Conservation (phyloP, 345 rosid species). For the Hirschfeldia incana region DNA sequence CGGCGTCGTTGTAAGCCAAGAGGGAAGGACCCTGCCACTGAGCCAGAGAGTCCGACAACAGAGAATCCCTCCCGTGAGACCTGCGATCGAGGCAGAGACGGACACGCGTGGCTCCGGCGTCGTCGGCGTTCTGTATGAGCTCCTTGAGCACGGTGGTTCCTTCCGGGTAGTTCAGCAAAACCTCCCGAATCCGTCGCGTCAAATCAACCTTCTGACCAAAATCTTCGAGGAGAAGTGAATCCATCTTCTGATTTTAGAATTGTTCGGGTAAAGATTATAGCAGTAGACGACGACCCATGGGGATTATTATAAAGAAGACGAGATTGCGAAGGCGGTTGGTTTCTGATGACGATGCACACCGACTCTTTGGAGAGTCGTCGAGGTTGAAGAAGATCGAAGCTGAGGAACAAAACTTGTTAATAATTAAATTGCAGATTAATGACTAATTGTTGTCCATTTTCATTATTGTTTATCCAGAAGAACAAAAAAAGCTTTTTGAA, state of each 20-base stretch:
- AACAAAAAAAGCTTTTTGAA: not conserved
- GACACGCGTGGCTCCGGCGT: slow-evolving; percentile 85
- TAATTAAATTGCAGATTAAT: not conserved
- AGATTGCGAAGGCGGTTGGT: not conserved
- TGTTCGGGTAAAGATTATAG: not conserved
- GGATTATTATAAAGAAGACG: not conserved
- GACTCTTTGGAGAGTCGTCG: not conserved
- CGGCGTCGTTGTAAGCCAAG: slow-evolving; percentile 78
- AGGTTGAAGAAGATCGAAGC: not conserved
- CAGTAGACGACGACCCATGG: slow-evolving; percentile 16
- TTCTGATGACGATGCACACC: slow-evolving; percentile 8
- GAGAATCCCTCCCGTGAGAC: slow-evolving; percentile 51
- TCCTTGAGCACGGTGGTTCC: slow-evolving; percentile 93
- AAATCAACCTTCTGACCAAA: slow-evolving; percentile 99
- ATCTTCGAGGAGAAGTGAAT: slow-evolving; percentile 76
- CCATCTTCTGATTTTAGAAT: slow-evolving; percentile 37
- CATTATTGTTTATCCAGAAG: not conserved
- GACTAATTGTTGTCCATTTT: not conserved
- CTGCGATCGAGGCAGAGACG: slow-evolving; percentile 91
- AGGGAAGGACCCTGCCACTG: slow-evolving; percentile 93
- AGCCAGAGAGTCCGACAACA: slow-evolving; percentile 60
- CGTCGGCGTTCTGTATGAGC: slow-evolving; percentile 94
- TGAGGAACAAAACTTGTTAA: not conserved
- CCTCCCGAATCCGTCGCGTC: slow-evolving; percentile 94
- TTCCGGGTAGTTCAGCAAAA: slow-evolving; percentile 87